phyloP scores from a whole-genome alignment of 2,329 filamentous ascomycete genomes.

The Epichloe bromicola region DNA sequence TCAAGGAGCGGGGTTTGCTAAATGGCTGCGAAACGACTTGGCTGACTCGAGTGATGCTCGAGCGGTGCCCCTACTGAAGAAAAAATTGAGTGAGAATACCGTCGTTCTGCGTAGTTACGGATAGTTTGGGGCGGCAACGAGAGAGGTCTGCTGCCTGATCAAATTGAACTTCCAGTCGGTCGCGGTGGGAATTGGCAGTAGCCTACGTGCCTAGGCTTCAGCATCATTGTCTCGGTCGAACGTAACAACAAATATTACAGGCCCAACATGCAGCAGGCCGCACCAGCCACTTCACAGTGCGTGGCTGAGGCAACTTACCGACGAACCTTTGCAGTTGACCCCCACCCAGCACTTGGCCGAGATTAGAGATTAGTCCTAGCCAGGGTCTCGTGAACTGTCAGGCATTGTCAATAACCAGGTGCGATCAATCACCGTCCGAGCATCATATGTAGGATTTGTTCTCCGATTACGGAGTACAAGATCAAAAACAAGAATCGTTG shows the following conservation, averaged over 20 bases:
- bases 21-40: background rate
- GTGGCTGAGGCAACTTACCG: background rate
- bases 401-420: too few relatives aligned
- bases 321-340: too few relatives aligned
- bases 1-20: background rate
- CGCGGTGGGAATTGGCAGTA: background rate
- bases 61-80: too few relatives aligned
- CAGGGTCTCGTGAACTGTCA: too few relatives aligned
- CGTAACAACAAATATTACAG: too few relatives aligned
- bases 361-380: too few relatives aligned
- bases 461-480: background rate
- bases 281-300: background rate
- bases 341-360: too few relatives aligned
- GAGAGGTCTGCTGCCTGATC: too few relatives aligned
- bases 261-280: too few relatives aligned
- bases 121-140: background rate
- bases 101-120: background rate
- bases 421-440: background rate
- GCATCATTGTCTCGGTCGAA: background rate
- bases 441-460: background rate
- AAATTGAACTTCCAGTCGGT: too few relatives aligned
- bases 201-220: background rate
- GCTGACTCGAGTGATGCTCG: too few relatives aligned
- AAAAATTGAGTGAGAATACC: background rate
- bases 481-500: background rate